Evolutionary conservation across 768 basidiomycete species (phyloP).

Genomic region (Psilocybe subaeruginosa): DNA sequence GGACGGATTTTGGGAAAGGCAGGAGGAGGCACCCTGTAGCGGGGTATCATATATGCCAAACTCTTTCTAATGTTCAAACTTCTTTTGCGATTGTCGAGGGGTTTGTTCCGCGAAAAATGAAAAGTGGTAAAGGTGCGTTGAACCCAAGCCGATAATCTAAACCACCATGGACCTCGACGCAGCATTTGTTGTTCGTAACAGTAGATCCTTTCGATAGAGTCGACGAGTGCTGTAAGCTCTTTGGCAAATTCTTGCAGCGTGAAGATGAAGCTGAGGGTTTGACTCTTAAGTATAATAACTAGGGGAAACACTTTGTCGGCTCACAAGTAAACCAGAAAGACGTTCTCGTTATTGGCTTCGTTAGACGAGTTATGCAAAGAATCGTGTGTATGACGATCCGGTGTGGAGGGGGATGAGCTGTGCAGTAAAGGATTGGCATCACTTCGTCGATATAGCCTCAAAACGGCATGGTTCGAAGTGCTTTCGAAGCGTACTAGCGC

Average conservation of each 20-base stretch:
- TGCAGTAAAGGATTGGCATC: constrained; percentile 31
- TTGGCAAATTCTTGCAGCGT: constrained; percentile 92
- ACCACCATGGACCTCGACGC: constrained; percentile 22
- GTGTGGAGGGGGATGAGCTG: constrained; percentile 25
- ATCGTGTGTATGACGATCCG: constrained; percentile 30
- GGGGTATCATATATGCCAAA: constrained; percentile 56
- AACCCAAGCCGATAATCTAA: constrained; percentile 12
- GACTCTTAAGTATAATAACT: background rate
- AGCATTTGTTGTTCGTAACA: constrained; percentile 56
- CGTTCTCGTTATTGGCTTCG: constrained; percentile 72
- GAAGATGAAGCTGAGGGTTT: constrained; percentile 80
- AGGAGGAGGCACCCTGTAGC: constrained; percentile 51
- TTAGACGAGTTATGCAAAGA: constrained; percentile 34
- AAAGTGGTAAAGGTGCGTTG: constrained; percentile 14
- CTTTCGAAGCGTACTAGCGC: constrained; percentile 77
- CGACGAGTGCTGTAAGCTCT: constrained; percentile 80
- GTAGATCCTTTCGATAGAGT: constrained; percentile 83
- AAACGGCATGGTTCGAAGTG: constrained; percentile 82
- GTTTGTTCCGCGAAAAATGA: constrained; percentile 11
- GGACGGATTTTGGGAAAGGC: constrained; percentile 82
- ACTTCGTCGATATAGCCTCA: constrained; percentile 70
- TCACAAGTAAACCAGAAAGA: constrained; percentile 92
- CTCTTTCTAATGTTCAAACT: constrained; percentile 28
- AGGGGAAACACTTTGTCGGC: constrained; percentile 27
- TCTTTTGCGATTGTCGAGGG: constrained; percentile 10